A percentile compares a stretch with the other conserved stretches of the same genome.
These are phyloP conservation scores for Colletotrichum costaricense DNA, from an alignment of 2,329 filamentous ascomycete species.

Conservation along the genomic window DNA sequence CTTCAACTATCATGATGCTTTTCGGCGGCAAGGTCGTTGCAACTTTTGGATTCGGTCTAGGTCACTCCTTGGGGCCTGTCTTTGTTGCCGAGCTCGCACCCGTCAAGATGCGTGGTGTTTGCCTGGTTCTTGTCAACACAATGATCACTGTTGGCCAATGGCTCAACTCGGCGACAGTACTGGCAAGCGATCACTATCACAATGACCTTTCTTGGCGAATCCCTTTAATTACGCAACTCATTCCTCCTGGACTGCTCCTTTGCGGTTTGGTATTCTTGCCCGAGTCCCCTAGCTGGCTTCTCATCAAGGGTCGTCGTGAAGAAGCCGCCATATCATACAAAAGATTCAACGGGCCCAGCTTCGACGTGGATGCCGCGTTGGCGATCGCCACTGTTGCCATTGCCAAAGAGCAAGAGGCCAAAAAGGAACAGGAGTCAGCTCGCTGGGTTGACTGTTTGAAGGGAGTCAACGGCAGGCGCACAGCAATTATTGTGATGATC, in stretches of 20 bases:
- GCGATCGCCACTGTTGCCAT: slow-evolving; percentile 39
- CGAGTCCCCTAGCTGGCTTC: slow-evolving; percentile 39
- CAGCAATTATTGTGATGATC: slow-evolving; percentile 45
- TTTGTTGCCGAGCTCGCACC: slow-evolving; percentile 47
- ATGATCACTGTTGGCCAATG: slow-evolving; percentile 46
- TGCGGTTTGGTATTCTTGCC: slow-evolving; percentile 38
- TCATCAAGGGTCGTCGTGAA: slow-evolving; percentile 36
- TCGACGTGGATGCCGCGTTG: slow-evolving; percentile 41
- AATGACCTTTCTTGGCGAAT: slow-evolving; percentile 44
- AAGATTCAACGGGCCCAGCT: slow-evolving; percentile 41
- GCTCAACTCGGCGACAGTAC: slow-evolving; percentile 31
- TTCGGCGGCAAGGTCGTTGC: slow-evolving; percentile 44
- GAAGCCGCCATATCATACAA: slow-evolving; percentile 37
- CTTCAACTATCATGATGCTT: slow-evolving; percentile 36
- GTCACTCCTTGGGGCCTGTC: slow-evolving; percentile 45
- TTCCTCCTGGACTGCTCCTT: slow-evolving; percentile 41
- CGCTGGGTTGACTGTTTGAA: slow-evolving; percentile 44
- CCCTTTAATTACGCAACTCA: slow-evolving; percentile 44
- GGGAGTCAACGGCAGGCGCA: slow-evolving; percentile 43
- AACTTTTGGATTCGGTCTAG: slow-evolving; percentile 45
- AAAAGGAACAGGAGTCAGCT: slow-evolving; percentile 37
- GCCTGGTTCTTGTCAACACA: slow-evolving; percentile 44
- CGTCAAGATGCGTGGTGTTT: slow-evolving; percentile 44
- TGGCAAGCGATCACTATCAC: slow-evolving; percentile 21
- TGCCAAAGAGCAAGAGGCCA: slow-evolving; percentile 38